Evolutionary conservation across 2,329 filamentous ascomycete species (phyloP), one percentile per base, ranked within the genome.

Genomic region (Lachnellula hyalina): DNA sequence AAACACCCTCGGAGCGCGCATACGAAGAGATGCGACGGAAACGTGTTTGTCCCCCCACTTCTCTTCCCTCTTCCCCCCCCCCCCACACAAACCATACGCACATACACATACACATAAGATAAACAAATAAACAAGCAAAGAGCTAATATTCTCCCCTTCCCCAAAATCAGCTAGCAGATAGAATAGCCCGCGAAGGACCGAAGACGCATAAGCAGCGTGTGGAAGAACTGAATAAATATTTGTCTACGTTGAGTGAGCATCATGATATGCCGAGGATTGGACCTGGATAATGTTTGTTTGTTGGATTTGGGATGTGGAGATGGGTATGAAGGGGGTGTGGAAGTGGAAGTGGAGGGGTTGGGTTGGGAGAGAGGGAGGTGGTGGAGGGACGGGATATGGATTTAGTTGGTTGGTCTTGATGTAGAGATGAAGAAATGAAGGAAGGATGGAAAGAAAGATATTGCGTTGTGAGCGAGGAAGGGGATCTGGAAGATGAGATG

Each of bases 191-290:
- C 28, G 92, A 96, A 70, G 86, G 95, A 15, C 83, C 93, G 63
- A 97, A 96, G 78, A 96, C 92, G 32, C 94, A 99, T 73, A 97
- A 97, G 71, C 89, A 99, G 75, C 85, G 90, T 11, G 93, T 99
- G 44, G 92, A 97, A 71, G 91, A 96, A 70, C 76, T 97, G 64
- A 99, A 99, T 71, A 90, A 89, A 60, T 96, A 97, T 71, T 76
- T 99, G 36, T 94, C 90, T 61, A 88, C 86, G 62, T 74, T 99
- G 67, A 96, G 90, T 73, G 94, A 99, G 74, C 94, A 99, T 74
- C 93, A 99, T 72, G 94, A 99, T 70, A 99, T 99, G 92, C 79
- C 79, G 7, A 74, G 77, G 62, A 82, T 82, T 55, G 79, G 79
- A 56, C 79, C 79, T 61, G 79, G 79, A 59, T 82, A 81, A 80